A percentile compares a stretch with the other conserved stretches of the same genome.
phyloP scores from a whole-genome alignment of 2,329 filamentous ascomycete genomes.

The Hymenoscyphus infarciens region DNA sequence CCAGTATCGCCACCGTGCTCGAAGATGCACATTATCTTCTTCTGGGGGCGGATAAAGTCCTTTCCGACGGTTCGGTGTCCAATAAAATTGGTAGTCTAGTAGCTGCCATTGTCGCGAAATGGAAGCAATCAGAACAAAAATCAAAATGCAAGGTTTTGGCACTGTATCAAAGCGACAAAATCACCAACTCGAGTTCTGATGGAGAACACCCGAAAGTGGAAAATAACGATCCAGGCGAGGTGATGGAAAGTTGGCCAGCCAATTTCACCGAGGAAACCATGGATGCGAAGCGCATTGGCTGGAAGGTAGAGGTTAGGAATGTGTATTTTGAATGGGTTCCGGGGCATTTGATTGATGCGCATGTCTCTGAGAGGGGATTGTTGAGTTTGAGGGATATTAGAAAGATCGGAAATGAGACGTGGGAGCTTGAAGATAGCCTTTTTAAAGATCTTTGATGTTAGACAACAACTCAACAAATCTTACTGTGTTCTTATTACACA shows the following conservation, averaged over 20 bases:
- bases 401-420: conserved; percentile 17
- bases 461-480: too few relatives aligned
- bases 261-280: conserved; percentile 13
- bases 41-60: conserved; percentile 62
- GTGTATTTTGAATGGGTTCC: conserved; percentile 37
- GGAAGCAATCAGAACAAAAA: conserved; percentile 40
- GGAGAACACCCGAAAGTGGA: conserved; percentile 44
- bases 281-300: conserved; percentile 17
- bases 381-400: conserved; percentile 22
- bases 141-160: conserved; percentile 49
- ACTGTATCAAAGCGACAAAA: conserved; percentile 59
- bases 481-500: too few relatives aligned
- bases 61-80: conserved; percentile 53
- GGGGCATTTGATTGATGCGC: conserved; percentile 29
- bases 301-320: conserved; percentile 39
- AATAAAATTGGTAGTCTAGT: conserved; percentile 66
- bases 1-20: conserved; percentile 53
- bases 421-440: conserved; percentile 21
- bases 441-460: conserved; percentile 8
- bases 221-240: conserved; percentile 50
- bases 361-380: conserved; percentile 33
- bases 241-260: conserved; percentile 46
- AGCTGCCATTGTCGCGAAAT: conserved; percentile 48
- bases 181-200: conserved; percentile 45
- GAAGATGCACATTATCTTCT: conserved; percentile 53